Evolutionary conservation across 495 filamentous ascomycete genomes (phyloP), one percentile per base, ranked within the genome.

Genomic region (Aspergillus kassunensis): DNA sequence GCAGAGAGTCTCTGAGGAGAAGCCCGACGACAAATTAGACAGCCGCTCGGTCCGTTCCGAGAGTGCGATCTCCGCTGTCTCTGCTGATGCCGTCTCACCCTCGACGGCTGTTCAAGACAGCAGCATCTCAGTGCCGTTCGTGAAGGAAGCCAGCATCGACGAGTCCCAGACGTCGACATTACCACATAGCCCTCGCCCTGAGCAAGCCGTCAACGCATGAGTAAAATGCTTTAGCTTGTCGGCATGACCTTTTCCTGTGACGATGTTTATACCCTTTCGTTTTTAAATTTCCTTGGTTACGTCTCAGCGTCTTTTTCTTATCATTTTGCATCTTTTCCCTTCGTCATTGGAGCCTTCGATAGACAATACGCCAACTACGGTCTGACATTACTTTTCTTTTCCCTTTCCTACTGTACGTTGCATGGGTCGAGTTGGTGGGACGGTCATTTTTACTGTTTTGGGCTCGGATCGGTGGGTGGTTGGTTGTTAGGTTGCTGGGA

Each of bases 181-280:
- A 31, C 52, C 52, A 29, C 39, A 36, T 7, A 61, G 58, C 20
- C 34, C 53, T 10, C n/a, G n/a, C n/a, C 56, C 58, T n/a, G 48
- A 59, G 30, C 61, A 65, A 34, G 50, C 62, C 33, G 57, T 65
- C 3, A 54, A 58, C 41, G 62, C 59, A 48, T 65, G n/a, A n/a
- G n/a, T n/a, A n/a, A n/a, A 46, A 60, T 25, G 19, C 42, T 16
- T 27, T 25, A 15, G 4, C 42, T 36, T 46, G 42, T 41, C 35
- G 31, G 30, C 27, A 46, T 19, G 18, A 37, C 25, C 18, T 40
- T 42, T 24, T 55, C 36, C 41, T 35, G 40, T 60, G 51, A 56
- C 49, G 58, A 57, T 42, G 20, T 54, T 34, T 61, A 61, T 61
- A 61, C 59, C 59, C 59, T 30, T 57, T 61, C 37, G 33, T 24